Conservation (phyloP, 139 green algal genomes). For the Astrephomene gubernaculifera region DNA sequence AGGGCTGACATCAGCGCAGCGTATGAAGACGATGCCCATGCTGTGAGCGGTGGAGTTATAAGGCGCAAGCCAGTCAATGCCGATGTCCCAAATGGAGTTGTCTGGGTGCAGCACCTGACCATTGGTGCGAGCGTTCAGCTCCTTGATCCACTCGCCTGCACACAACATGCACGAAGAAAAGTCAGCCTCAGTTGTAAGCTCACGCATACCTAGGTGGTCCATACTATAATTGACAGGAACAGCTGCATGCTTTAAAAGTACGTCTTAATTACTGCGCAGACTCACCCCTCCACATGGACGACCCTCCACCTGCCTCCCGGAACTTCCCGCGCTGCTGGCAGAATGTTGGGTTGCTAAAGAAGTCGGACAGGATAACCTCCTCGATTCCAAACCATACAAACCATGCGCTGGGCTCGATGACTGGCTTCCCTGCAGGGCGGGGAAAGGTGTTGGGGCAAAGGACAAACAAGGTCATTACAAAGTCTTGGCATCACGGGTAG, state of each 20-base stretch:
- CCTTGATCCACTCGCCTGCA: no score
- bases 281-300: not conserved
- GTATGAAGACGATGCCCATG: no score
- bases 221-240: no score
- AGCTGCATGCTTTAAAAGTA: no score
- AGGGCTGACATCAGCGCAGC: no score
- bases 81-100: no score
- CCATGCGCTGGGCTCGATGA: not conserved
- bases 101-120: not conserved
- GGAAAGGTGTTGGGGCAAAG: no score
- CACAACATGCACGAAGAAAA: no score
- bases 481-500: not conserved
- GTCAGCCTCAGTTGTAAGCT: no score
- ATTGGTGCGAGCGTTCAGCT: not conserved
- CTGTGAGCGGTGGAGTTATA: not conserved
- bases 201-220: not conserved
- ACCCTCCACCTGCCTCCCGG: not conserved
- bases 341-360: not conserved
- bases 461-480: no score
- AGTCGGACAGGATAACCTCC: not conserved
- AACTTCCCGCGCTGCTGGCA: not conserved
- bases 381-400: not conserved
- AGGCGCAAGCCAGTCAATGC: not conserved
- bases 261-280: not conserved
- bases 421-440: not conserved